Conservation (phyloP, 1,139 yeast species). For the Lizanozyma gosingica region DNA sequence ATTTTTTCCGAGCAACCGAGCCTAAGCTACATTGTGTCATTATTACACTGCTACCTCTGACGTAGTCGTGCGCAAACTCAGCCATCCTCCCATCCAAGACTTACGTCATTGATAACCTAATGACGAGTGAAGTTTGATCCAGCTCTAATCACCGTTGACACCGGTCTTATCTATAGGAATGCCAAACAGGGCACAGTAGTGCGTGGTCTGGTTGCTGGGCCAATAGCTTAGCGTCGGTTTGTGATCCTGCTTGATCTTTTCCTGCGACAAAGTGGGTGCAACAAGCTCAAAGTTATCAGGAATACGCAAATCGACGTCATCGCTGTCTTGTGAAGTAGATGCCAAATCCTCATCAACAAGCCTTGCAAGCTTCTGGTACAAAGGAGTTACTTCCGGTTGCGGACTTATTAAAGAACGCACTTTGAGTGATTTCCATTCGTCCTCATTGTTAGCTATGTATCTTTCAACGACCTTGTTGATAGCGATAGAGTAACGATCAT, state of each 20-base stretch:
- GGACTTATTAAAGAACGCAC: slow-evolving; percentile 6
- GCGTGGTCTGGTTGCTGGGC: not conserved
- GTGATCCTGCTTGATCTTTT: not conserved
- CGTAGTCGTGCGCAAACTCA: too few relatives aligned
- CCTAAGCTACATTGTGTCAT: too few relatives aligned
- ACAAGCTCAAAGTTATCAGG: slow-evolving; percentile 19
- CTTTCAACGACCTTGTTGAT: slow-evolving; percentile 37
- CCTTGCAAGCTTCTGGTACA: slow-evolving; percentile 14
- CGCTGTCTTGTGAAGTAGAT: slow-evolving; percentile 7
- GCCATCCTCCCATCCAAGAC: too few relatives aligned
- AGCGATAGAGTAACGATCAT: slow-evolving; percentile 40
- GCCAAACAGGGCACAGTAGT: not conserved
- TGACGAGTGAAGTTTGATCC: too few relatives aligned
- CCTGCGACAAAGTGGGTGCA: slow-evolving; percentile 17
- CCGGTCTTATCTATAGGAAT: not conserved
- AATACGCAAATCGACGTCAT: slow-evolving; percentile 11
- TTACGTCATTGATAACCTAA: too few relatives aligned
- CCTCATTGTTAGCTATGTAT: slow-evolving; percentile 9
- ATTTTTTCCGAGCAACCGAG: too few relatives aligned
- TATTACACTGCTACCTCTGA: too few relatives aligned
- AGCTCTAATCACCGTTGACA: too few relatives aligned
- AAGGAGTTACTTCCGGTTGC: slow-evolving; percentile 4
- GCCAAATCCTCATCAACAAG: slow-evolving; percentile 15
- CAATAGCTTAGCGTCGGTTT: not conserved
- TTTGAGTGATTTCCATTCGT: slow-evolving; percentile 8